phyloP scores from a whole-genome alignment of 2,329 filamentous ascomycete species.

The Pseudonectria buxi region DNA sequence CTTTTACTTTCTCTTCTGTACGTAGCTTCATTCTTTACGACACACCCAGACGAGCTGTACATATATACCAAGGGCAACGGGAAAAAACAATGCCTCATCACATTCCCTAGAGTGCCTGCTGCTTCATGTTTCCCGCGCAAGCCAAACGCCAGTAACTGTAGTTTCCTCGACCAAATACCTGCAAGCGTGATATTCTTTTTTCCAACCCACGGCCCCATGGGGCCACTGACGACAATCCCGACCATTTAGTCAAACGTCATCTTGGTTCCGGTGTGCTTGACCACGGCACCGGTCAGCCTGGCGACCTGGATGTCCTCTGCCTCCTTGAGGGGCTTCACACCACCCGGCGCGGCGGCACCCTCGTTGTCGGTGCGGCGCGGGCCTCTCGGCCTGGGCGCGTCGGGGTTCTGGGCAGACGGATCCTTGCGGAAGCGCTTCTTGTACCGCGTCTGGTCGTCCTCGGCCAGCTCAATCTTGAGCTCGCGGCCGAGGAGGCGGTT shows the following conservation, averaged over 20 bases:
- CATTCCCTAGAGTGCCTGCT: background rate
- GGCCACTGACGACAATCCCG: background rate
- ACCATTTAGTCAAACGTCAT: conserved; percentile 63
- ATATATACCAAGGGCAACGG: background rate
- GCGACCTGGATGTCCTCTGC: conserved; percentile 44
- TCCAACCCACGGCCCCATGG: background rate
- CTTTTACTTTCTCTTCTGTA: conserved; percentile 11
- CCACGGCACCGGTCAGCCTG: conserved; percentile 71
- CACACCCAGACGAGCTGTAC: background rate
- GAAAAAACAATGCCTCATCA: background rate
- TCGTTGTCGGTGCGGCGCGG: conserved; percentile 23
- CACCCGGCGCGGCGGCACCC: conserved; percentile 22
- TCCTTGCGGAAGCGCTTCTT: conserved; percentile 89
- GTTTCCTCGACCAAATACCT: background rate
- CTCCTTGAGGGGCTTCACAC: conserved; percentile 34
- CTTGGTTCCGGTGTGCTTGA: conserved; percentile 73
- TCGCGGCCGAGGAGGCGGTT: conserved; percentile 74
- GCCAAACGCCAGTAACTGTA: too few relatives aligned
- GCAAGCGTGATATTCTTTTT: background rate
- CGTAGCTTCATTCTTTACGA: conserved; percentile 9
- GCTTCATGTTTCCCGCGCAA: conserved; percentile 9
- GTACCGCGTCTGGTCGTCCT: conserved; percentile 82
- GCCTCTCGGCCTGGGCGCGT: conserved; percentile 28
- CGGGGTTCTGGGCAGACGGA: conserved; percentile 19
- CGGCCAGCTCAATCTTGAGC: conserved; percentile 85